Conservation (phyloP, 148 eudicot genomes). For the Diospyros kaki region DNA sequence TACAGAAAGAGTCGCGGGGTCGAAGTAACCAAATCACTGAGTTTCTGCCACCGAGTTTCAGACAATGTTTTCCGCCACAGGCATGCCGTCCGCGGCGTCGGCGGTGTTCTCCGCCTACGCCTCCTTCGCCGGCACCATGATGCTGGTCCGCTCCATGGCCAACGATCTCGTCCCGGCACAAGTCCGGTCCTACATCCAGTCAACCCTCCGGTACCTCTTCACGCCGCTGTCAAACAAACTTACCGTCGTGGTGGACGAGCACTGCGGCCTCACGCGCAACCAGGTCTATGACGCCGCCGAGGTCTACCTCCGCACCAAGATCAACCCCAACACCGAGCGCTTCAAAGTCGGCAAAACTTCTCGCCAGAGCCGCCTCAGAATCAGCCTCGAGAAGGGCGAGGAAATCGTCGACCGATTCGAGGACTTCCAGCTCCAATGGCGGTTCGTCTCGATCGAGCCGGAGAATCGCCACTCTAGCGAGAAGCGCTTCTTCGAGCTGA, state of each 20-base stretch:
- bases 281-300: constrained; percentile 50
- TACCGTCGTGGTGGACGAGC: constrained; percentile 52
- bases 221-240: constrained; percentile 16
- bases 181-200: constrained; percentile 24
- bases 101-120: constrained; percentile 59
- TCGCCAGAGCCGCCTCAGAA: constrained; percentile 35
- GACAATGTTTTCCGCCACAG: constrained; percentile 27
- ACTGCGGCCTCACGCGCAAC: constrained; percentile 34
- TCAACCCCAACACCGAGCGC: constrained; percentile 33
- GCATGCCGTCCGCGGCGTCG: constrained; percentile 32
- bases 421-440: constrained; percentile 35
- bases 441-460: constrained; percentile 30
- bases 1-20: too few relatives aligned
- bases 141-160: constrained; percentile 48
- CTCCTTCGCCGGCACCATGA: constrained; percentile 38
- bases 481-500: constrained; percentile 40
- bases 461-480: constrained; percentile 3
- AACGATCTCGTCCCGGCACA: constrained; percentile 41
- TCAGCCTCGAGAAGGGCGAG: constrained; percentile 38
- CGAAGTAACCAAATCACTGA: background rate
- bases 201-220: constrained; percentile 23
- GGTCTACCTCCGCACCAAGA: constrained; percentile 39
- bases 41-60: background rate
- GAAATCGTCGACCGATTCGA: constrained; percentile 27
- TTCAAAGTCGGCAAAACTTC: constrained; percentile 43